Conservation (phyloP, 257 asterid species). For the Voacanga thouarsii region DNA sequence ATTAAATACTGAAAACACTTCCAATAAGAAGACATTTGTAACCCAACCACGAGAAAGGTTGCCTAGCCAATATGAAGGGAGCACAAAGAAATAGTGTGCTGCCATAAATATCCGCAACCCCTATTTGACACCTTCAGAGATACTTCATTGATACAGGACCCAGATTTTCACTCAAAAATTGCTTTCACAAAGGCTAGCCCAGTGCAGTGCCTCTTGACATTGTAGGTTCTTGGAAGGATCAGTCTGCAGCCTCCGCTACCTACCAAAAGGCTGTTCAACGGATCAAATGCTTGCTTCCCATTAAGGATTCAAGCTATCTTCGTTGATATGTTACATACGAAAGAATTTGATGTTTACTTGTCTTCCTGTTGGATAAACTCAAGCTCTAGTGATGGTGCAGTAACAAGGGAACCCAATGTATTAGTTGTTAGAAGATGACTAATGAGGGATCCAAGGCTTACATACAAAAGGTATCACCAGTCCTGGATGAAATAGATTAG, state of each 20-base stretch:
- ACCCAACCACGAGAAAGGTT: neutral
- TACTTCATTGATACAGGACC: neutral
- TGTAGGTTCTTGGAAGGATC: no score
- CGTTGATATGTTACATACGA: neutral
- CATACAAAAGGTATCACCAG: neutral
- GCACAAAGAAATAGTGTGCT: neutral
- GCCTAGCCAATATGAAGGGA: neutral
- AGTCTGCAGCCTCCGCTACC: no score
- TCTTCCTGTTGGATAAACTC: neutral
- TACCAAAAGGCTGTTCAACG: neutral
- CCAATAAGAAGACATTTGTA: neutral
- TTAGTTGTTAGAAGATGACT: neutral
- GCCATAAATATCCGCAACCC: neutral
- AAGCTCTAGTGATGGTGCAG: neutral
- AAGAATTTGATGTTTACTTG: neutral
- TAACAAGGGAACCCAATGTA: neutral
- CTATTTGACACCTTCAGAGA: neutral
- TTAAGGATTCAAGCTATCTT: neutral
- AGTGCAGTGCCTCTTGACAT: neutral
- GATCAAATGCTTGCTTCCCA: neutral
- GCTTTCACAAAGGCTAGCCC: neutral
- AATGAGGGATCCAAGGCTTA: neutral
- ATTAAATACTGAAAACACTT: neutral
- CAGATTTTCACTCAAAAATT: neutral
- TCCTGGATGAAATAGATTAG: neutral